Percentiles rank a stretch among this genome's conserved stretches.
Evolutionary conservation across 2,329 filamentous ascomycete species (phyloP).

Genomic region (Teratosphaeria viscida): DNA sequence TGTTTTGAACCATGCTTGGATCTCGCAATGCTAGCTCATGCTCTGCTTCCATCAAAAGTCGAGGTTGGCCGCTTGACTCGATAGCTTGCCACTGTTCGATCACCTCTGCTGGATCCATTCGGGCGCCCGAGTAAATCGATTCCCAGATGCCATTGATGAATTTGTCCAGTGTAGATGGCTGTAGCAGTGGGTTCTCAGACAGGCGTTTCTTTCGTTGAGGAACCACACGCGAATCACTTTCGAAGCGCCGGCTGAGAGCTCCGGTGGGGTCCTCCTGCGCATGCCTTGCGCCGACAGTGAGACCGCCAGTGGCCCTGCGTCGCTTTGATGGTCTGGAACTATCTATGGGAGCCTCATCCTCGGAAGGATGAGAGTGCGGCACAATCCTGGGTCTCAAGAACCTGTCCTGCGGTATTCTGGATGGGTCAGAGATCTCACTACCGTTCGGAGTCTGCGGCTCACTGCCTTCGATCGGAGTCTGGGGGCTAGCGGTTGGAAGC

Average conservation of each 20-base stretch:
- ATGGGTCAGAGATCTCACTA: neutral
- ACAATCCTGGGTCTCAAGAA: neutral
- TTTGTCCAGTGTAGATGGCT: constrained; percentile 40
- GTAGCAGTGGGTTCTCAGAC: constrained; percentile 30
- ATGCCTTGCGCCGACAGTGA: constrained; percentile 14
- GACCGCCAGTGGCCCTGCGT: constrained; percentile 24
- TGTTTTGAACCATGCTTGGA: constrained; percentile 13
- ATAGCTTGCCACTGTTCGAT: constrained; percentile 25
- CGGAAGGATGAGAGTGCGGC: neutral
- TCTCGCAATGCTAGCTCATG: constrained; percentile 10
- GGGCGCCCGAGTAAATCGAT: constrained; percentile 35
- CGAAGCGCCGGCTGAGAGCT: constrained; percentile 10
- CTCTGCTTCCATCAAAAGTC: constrained; percentile 14
- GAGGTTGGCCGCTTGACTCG: constrained; percentile 19
- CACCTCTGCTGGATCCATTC: constrained; percentile 30
- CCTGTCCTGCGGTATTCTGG: neutral
- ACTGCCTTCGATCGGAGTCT: neutral
- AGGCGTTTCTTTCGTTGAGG: constrained; percentile 21
- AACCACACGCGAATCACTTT: constrained; percentile 9
- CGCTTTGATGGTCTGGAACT: constrained; percentile 31
- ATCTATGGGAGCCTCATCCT: constrained; percentile 3
- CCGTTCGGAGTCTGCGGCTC: neutral
- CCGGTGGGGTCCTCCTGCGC: neutral
- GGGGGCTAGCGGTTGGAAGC: neutral
- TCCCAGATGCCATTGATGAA: constrained; percentile 42